Conservation (phyloP, 2,329 filamentous ascomycete genomes). For the Pyricularia pennisetigena region DNA sequence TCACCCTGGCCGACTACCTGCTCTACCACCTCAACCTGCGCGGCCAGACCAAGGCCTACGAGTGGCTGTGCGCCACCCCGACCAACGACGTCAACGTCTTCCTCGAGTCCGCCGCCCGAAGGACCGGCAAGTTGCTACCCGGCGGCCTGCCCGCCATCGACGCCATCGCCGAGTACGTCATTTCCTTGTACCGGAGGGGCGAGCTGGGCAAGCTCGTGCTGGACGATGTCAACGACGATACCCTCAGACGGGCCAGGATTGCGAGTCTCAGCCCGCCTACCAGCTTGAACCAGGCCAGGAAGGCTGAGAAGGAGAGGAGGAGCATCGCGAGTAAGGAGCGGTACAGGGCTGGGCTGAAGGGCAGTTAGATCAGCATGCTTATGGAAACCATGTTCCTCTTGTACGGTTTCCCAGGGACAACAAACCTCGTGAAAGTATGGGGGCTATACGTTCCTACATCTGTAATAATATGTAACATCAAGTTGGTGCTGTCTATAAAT, state of each 20-base stretch:
- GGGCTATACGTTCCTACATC: neutral
- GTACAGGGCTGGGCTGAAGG: neutral
- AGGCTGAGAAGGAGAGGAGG: constrained; percentile 50
- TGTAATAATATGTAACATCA: neutral
- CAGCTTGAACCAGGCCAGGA: constrained; percentile 61
- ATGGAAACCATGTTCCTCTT: neutral
- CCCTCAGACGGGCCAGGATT: constrained; percentile 38
- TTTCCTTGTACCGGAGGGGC: constrained; percentile 75
- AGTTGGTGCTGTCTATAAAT: neutral
- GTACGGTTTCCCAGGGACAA: too few relatives aligned
- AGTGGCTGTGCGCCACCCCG: constrained; percentile 34
- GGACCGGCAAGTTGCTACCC: constrained; percentile 66
- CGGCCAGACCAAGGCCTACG: constrained; percentile 45
- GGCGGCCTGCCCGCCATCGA: constrained; percentile 64
- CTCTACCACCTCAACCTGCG: constrained; percentile 70
- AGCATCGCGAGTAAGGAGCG: constrained; percentile 21
- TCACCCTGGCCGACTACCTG: constrained; percentile 81
- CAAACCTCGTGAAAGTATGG: neutral
- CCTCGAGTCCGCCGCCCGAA: constrained; percentile 58
- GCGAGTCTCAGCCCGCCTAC: constrained; percentile 33
- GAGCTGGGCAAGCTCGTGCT: constrained; percentile 67
- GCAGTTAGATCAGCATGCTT: neutral
- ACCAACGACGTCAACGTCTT: constrained; percentile 79
- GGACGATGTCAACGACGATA: constrained; percentile 60
- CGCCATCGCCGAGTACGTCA: constrained; percentile 66